Evolutionary conservation across 768 basidiomycete genomes (phyloP), one percentile per base, ranked within the genome.

Genomic region (Tulasnella sp.): DNA sequence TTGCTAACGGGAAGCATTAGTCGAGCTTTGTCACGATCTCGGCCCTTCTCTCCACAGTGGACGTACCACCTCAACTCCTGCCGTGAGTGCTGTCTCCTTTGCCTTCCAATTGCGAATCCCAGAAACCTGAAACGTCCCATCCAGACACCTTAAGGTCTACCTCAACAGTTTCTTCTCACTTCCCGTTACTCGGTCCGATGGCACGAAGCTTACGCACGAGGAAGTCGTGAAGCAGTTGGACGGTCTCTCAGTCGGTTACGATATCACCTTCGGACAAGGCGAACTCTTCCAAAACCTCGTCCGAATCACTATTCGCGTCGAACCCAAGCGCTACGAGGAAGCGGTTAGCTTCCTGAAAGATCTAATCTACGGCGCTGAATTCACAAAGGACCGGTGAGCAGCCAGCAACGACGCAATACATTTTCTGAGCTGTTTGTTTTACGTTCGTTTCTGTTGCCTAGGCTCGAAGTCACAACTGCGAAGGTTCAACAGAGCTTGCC

Each of bases 401-500:
- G 14, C 1, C 22, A 12, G 9, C 82, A 71, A 44, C 32, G 2
- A n/a, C 35, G 68, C 73, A 77, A 14, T 70, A 76, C 22, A 76
- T 34, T 35, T 41, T 40, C 34, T 73, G 72, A 36, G 19, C 14
- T 37, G 34, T 22, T 65, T 40, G 22, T 22, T 34, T 12, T 36
- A 67, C 59, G 16, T 22, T 42, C 16, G 22, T 34, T 22, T 17
- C 22, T 3, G 11, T 12, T 19, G 26, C 12, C 19, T 75, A 96
- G 95, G 66, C 81, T 99, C 39, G 88, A 89, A 76, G 88, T 98
- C 66, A 88, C 87, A 34, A 83, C 92, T 62, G 93, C 94, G 17
- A 98, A 97, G 80, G 86, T 93, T 29, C 88, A 91, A 59, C 96
- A 98, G 79, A 89, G 88, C 22, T 83, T 99, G 37, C 96, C 97